Conservation (phyloP, 2,329 filamentous ascomycete species). For the Catunica adiposa region DNA sequence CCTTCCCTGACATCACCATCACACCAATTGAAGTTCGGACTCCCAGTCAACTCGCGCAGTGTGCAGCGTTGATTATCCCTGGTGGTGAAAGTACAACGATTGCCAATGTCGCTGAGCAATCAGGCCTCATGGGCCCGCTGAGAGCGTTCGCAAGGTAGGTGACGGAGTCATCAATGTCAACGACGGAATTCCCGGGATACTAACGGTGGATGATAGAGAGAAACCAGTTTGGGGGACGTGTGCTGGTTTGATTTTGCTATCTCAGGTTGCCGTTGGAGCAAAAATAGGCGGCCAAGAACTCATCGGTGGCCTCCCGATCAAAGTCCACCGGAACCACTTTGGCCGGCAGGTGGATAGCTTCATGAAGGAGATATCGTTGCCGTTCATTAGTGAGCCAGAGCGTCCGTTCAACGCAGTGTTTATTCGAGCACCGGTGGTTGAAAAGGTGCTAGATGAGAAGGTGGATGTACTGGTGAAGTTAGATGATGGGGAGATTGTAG, state of each 20-base stretch:
- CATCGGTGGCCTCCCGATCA: conserved; percentile 78
- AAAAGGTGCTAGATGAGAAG: conserved; percentile 47
- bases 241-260: conserved; percentile 80
- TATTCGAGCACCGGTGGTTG: conserved; percentile 85
- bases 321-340: conserved; percentile 89
- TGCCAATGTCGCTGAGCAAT: conserved; percentile 68
- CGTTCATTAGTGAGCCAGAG: conserved; percentile 38
- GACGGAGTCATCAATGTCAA: neutral
- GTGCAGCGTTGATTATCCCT: conserved; percentile 75
- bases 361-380: conserved; percentile 54
- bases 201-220: conserved; percentile 38
- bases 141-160: conserved; percentile 78
- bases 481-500: conserved; percentile 68
- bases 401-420: conserved; percentile 62
- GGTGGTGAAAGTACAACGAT: conserved; percentile 94
- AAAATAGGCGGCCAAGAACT: conserved; percentile 87
- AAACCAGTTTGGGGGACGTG: conserved; percentile 93
- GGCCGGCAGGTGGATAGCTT: conserved; percentile 89
- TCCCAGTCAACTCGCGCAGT: conserved; percentile 48
- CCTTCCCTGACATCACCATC: conserved; percentile 22
- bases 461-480: conserved; percentile 38
- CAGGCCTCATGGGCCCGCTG: conserved; percentile 66
- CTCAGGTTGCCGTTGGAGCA: conserved; percentile 71
- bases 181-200: neutral
- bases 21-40: conserved; percentile 68